phyloP scores from a whole-genome alignment of 2,329 filamentous ascomycete genomes.

The Cytospora piceicola region DNA sequence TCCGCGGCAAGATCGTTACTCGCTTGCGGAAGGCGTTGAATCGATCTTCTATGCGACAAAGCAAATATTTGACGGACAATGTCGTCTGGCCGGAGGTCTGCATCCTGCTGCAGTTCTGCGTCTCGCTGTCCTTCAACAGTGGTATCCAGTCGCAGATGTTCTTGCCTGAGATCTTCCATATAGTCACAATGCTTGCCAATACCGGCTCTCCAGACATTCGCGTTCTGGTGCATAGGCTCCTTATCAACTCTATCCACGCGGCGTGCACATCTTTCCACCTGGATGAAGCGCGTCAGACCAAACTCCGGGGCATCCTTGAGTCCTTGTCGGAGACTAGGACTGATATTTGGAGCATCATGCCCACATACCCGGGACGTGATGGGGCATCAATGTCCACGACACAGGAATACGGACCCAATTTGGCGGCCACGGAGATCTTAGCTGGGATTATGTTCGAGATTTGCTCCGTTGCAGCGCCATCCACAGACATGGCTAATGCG shows the following conservation, averaged over 20 bases:
- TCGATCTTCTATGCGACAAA: slow-evolving; percentile 68
- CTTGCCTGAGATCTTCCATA: slow-evolving; percentile 70
- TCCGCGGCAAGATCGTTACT: slow-evolving; percentile 68
- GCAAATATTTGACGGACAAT: slow-evolving; percentile 67
- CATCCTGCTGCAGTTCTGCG: slow-evolving; percentile 66
- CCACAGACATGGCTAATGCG: slow-evolving; percentile 66
- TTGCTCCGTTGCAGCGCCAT: slow-evolving; percentile 65
- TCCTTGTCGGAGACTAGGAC: slow-evolving; percentile 62
- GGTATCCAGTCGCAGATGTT: slow-evolving; percentile 70
- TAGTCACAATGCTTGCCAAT: slow-evolving; percentile 72
- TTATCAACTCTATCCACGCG: slow-evolving; percentile 70
- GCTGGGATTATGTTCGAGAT: slow-evolving; percentile 66
- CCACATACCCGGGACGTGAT: slow-evolving; percentile 50
- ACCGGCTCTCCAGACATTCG: slow-evolving; percentile 63
- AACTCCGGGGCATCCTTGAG: slow-evolving; percentile 59
- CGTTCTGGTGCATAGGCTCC: slow-evolving; percentile 62
- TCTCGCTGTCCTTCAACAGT: slow-evolving; percentile 69
- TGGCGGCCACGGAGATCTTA: slow-evolving; percentile 63
- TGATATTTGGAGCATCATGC: slow-evolving; percentile 59
- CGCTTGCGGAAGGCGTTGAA: slow-evolving; percentile 69
- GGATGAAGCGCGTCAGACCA: slow-evolving; percentile 61
- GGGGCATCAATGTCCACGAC: slow-evolving; percentile 57
- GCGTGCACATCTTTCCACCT: slow-evolving; percentile 68
- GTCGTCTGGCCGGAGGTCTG: slow-evolving; percentile 72
- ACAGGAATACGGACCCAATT: slow-evolving; percentile 56